Conservation (phyloP, 192 early-diverging fungal genomes). For the Dimargaris xerosporica region DNA sequence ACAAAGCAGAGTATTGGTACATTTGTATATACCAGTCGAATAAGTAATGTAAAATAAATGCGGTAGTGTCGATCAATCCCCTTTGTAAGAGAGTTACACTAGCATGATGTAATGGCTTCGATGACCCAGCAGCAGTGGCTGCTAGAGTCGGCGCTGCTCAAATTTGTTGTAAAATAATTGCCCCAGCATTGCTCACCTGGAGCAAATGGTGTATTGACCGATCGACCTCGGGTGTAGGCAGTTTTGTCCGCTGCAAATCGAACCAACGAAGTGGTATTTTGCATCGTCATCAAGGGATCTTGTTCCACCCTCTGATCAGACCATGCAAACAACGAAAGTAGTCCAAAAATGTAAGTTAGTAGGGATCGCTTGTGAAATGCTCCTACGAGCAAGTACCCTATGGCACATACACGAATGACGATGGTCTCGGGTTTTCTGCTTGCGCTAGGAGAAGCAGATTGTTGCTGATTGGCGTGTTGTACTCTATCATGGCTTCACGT, state of each 20-base stretch:
- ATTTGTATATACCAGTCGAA: too few relatives aligned
- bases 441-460: not conserved
- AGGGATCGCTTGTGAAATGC: not conserved
- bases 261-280: conserved; percentile 58
- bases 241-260: conserved; percentile 34
- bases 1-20: too few relatives aligned
- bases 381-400: not conserved
- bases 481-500: not conserved
- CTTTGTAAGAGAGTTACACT: too few relatives aligned
- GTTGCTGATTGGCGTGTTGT: not conserved
- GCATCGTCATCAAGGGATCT: conserved; percentile 19
- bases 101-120: too few relatives aligned
- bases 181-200: conserved; percentile 28
- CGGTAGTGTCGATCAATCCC: too few relatives aligned
- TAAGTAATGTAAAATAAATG: too few relatives aligned
- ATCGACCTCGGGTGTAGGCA: conserved; percentile 58
- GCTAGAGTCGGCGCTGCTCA: too few relatives aligned
- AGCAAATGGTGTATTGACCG: conserved; percentile 55
- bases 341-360: not conserved
- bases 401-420: not conserved
- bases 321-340: too few relatives aligned
- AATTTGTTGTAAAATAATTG: too few relatives aligned
- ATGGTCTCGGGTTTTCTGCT: not conserved
- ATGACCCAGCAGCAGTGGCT: too few relatives aligned
- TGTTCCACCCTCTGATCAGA: too few relatives aligned